A percentile compares a stretch with the other conserved stretches of the same genome.
Evolutionary conservation across 1,284 basidiomycete species (phyloP).

Genomic region (Moesziomyces antarcticus): DNA sequence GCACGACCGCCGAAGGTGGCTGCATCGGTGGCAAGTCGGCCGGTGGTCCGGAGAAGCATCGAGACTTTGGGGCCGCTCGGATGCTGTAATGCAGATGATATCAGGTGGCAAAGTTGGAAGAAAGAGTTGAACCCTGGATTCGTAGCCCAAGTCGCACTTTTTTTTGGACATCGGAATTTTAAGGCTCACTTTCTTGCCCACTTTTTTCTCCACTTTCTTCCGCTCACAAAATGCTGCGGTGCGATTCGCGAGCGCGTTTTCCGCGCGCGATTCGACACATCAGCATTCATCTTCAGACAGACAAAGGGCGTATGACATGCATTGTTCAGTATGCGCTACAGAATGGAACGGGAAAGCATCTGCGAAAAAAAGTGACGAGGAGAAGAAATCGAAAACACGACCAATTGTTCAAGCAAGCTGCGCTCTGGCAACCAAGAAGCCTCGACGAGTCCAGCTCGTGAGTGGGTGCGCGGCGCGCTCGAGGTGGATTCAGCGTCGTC

Average conservation of each 20-base stretch:
- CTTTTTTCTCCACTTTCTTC: background rate
- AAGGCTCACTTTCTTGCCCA: background rate
- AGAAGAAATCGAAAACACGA: background rate
- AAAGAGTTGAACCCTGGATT: slow-evolving; percentile 10
- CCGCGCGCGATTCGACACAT: no score
- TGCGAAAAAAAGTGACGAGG: slow-evolving; percentile 1
- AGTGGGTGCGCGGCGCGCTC: no score
- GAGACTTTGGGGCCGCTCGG: no score
- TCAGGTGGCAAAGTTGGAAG: no score
- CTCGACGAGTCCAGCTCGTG: slow-evolving; percentile 15
- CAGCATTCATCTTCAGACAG: background rate
- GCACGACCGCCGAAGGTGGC: no score
- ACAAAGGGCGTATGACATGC: slow-evolving; percentile 1
- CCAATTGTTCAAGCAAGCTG: background rate
- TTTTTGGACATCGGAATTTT: background rate
- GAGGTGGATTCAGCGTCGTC: slow-evolving; percentile 22
- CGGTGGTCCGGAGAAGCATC: no score
- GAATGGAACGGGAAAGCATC: slow-evolving; percentile 2
- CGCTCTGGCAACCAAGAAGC: background rate
- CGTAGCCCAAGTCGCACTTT: slow-evolving; percentile 1
- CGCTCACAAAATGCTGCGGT: background rate
- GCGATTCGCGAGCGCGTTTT: background rate
- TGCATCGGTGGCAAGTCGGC: no score
- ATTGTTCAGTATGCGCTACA: slow-evolving; percentile 21
- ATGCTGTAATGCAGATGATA: no score